A percentile compares a stretch with the other conserved stretches of the same genome.
These are phyloP conservation scores for Metschnikowia cerradonensis DNA, from an alignment of 805 yeast species.

Conservation along the genomic window DNA sequence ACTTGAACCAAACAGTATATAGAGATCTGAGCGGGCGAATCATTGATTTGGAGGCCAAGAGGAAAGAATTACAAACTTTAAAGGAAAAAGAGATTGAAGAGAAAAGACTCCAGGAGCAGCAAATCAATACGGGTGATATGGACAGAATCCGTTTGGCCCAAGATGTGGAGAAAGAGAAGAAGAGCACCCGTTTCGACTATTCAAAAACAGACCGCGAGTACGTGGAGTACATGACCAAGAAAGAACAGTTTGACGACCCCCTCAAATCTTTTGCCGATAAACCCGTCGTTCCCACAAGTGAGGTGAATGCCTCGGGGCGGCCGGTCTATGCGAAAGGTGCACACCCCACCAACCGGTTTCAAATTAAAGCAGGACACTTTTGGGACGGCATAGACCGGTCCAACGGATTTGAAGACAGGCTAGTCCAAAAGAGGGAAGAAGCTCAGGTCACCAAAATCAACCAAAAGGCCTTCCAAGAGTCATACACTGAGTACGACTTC, in stretches of 20 bases:
- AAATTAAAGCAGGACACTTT: slow-evolving; percentile 69
- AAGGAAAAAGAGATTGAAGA: slow-evolving; percentile 4
- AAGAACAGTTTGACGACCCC: slow-evolving; percentile 60
- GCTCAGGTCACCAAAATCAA: slow-evolving; percentile 11
- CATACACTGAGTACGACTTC: slow-evolving; percentile 18
- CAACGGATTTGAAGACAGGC: slow-evolving; percentile 74
- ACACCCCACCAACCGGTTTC: slow-evolving; percentile 68
- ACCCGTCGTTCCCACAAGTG: slow-evolving; percentile 8
- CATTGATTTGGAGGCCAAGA: slow-evolving; percentile 21
- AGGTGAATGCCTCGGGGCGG: slow-evolving; percentile 38
- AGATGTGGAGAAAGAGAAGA: slow-evolving; percentile 12
- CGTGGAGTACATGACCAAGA: slow-evolving; percentile 28
- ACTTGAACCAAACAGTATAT: slow-evolving; percentile 34
- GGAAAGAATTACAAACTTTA: slow-evolving; percentile 13
- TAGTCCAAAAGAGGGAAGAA: slow-evolving; percentile 42
- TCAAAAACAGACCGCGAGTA: slow-evolving; percentile 36
- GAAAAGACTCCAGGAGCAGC: slow-evolving; percentile 11
- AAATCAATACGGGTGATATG: slow-evolving; percentile 13
- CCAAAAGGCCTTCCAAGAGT: slow-evolving; percentile 11
- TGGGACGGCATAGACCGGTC: slow-evolving; percentile 95
- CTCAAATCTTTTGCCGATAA: slow-evolving; percentile 41
- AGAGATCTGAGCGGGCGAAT: slow-evolving; percentile 34
- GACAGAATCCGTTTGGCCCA: slow-evolving; percentile 15
- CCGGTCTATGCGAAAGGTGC: slow-evolving; percentile 49
- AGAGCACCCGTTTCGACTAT: slow-evolving; percentile 30